Evolutionary conservation across 306 rosid genomes (phyloP).

Genomic region (Senna siamea): DNA sequence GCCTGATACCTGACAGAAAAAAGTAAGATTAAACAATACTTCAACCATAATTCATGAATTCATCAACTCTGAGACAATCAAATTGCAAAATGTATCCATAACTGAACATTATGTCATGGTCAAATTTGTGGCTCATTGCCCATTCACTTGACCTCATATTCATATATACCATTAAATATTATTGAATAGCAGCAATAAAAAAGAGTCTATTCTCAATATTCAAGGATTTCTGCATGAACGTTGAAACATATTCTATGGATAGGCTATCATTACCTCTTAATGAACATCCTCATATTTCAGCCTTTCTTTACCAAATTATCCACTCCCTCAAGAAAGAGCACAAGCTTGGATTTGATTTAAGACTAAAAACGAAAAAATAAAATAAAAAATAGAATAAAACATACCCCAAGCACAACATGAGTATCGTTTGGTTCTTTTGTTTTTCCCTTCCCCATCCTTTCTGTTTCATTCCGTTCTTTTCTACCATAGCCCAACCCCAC

Average conservation of each 20-base stretch:
- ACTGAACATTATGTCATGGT: neutral
- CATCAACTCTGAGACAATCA: conserved; percentile 6
- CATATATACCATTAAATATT: neutral
- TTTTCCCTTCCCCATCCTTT: no score
- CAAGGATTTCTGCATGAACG: neutral
- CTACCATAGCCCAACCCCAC: no score
- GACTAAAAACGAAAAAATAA: no score
- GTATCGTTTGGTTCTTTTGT: no score
- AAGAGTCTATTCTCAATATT: neutral
- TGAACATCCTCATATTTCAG: conserved; percentile 3
- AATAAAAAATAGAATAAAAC: no score
- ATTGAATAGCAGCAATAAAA: no score
- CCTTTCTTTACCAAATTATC: neutral
- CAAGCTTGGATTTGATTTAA: neutral
- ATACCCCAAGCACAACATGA: no score
- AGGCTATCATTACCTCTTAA: neutral
- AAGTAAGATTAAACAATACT: conserved; percentile 30
- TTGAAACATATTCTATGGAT: neutral
- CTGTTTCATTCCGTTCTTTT: no score
- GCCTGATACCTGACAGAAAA: conserved; percentile 86
- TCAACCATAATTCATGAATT: conserved; percentile 24
- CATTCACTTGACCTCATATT: conserved; percentile 1
- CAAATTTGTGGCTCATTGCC: neutral
- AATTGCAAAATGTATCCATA: conserved; percentile 11
- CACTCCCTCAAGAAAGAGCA: conserved; percentile 4